Percentiles rank a stretch among this genome's conserved stretches.
phyloP scores from a whole-genome alignment of 176 grass and related monocot genomes.

The Thinopyrum elongatum region DNA sequence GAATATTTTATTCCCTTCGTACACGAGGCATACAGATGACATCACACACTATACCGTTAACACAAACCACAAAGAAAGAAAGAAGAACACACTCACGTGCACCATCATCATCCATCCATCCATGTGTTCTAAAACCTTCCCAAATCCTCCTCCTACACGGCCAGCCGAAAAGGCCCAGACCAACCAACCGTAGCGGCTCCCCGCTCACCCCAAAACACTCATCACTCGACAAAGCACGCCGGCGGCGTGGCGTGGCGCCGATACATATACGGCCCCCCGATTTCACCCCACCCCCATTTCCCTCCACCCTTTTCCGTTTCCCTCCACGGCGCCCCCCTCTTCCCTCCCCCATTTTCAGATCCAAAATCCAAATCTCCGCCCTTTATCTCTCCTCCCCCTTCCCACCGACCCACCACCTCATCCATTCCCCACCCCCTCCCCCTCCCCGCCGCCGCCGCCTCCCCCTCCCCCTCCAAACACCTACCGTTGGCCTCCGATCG shows the following conservation, averaged over 20 bases:
- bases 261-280: neutral
- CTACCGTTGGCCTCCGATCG: neutral
- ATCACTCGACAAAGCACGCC: neutral
- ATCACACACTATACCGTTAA: neutral
- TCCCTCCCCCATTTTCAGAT: conserved; percentile 49
- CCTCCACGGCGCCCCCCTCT: conserved; percentile 30
- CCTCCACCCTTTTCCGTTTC: conserved; percentile 46
- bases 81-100: neutral
- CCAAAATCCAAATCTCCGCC: neutral
- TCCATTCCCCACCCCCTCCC: neutral
- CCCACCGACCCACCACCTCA: conserved; percentile 1
- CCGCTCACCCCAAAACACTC: neutral
- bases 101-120: neutral
- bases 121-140: neutral
- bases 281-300: neutral
- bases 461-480: neutral
- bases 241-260: neutral
- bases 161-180: neutral
- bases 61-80: neutral
- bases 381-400: conserved; percentile 15
- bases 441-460: conserved; percentile 12
- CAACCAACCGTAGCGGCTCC: too few species aligned
- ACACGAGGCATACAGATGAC: neutral
- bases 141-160: neutral
- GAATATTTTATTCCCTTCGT: too few species aligned